Conservation (phyloP, 805 yeast species). For the Saturnispora sanitii region DNA sequence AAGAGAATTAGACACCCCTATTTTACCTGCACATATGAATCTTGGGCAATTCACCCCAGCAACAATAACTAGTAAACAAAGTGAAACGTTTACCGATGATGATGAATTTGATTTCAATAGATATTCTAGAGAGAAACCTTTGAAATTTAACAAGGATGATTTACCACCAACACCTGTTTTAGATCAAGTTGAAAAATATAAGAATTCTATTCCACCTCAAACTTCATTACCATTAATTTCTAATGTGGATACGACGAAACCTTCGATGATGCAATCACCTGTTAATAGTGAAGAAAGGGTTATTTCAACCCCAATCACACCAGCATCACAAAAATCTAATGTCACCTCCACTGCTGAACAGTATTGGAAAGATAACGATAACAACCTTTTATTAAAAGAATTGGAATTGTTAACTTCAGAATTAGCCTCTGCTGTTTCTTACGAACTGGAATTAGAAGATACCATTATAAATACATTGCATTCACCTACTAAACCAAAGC, state of each 20-base stretch:
- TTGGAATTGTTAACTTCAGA: conserved; percentile 61
- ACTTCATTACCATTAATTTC: background rate
- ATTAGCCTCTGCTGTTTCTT: conserved; percentile 57
- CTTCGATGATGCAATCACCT: too few species aligned
- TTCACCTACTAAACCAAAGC: background rate
- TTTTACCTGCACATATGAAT: background rate
- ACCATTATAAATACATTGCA: conserved; percentile 7
- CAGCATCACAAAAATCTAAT: conserved; percentile 4
- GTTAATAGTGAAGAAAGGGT: too few species aligned
- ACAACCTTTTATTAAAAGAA: conserved; percentile 49
- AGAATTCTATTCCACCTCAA: background rate
- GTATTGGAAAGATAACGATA: conserved; percentile 50
- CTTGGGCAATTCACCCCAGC: background rate
- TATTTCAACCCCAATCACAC: conserved; percentile 7
- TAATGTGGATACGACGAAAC: too few species aligned
- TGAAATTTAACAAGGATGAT: background rate
- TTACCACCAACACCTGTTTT: background rate
- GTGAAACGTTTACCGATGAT: background rate
- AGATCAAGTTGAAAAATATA: too few species aligned
- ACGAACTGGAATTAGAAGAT: conserved; percentile 54
- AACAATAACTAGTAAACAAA: background rate
- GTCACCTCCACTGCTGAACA: conserved; percentile 45
- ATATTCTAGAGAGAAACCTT: conserved; percentile 5
- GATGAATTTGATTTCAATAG: conserved; percentile 4
- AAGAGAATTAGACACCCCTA: too few species aligned